Base-by-base conservation (phyloP, 139 green algal species). In the Chlamydomonas incerta region DNA sequence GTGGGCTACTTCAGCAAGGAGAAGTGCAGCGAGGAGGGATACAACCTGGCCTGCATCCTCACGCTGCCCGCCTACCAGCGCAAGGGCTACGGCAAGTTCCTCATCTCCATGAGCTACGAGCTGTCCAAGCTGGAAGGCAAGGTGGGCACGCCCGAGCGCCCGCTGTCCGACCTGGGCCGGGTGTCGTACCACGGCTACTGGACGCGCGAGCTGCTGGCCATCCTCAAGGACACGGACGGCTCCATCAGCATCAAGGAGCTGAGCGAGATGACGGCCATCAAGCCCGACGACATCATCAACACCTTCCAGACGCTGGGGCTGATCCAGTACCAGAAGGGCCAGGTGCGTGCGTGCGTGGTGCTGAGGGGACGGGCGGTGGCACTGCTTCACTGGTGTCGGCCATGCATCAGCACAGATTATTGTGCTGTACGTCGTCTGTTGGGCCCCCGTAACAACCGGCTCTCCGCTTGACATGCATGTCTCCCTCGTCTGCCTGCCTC, bases 31-130 rank as follows among this genome's bases (percentile, higher is more conserved):
- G 93, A 97, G 90, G 95, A 98, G 90, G 95, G 95, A n/a, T 99
- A 98, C 94, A 99, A 99, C 93, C 94, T 99, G 84, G 98, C 98
- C 20, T 99, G 98, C 93, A 99, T 99, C 92, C 94, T 99, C 31
- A 98, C 96, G 13, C 90, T 99, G 77, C 98, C 98, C 15, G 88
- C 95, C 55, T 99, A 99, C 92, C 98, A 99, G 93, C 95, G 97
- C 62, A 98, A 98, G 89, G 98, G 98, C 37, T 99, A 99, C 88
- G 98, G 98, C 67, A 99, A 99, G 92, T 97, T 99, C 88, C 95
- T 99, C 70, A 99, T 99, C 87, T 92, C 94, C 46, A 97, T 99
- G 97, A 91, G 93, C 74, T 99, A 99, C 90, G 98, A 99, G 93
- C 92, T 99, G 63, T 96, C 88, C 86, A 99, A 99, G 92, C 95